A percentile compares a stretch with the other conserved stretches of the same genome.
These are phyloP conservation scores for Auriscalpium microsporum DNA, from an alignment of 768 basidiomycete species.

Conservation along the genomic window DNA sequence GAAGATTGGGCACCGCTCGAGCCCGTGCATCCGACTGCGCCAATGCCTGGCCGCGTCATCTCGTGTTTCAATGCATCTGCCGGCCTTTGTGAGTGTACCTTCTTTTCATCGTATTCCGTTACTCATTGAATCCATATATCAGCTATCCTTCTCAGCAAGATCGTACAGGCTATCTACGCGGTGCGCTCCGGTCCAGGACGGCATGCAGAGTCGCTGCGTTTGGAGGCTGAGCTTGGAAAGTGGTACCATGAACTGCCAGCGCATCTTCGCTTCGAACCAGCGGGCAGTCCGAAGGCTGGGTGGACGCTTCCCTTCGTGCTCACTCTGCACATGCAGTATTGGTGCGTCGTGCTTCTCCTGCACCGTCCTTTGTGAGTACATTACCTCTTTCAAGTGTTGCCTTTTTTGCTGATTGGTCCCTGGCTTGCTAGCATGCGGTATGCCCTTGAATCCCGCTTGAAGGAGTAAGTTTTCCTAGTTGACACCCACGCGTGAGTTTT, in stretches of 20 bases:
- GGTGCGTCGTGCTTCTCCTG: conserved; percentile 67
- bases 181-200: conserved; percentile 48
- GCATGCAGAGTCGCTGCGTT: conserved; percentile 44
- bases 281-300: conserved; percentile 26
- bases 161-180: conserved; percentile 66
- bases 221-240: conserved; percentile 59
- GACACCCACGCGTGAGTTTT: not conserved
- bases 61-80: conserved; percentile 79
- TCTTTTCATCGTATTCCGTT: not conserved
- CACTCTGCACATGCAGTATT: conserved; percentile 80
- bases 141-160: conserved; percentile 63
- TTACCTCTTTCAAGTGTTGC: not conserved
- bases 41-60: conserved; percentile 42
- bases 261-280: conserved; percentile 55
- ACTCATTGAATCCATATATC: not conserved
- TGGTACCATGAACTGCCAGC: conserved; percentile 69
- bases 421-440: conserved; percentile 23
- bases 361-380: conserved; percentile 70
- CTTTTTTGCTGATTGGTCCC: not conserved
- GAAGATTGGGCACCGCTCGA: conserved; percentile 44
- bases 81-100: conserved; percentile 46
- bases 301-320: conserved; percentile 56
- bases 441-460: conserved; percentile 9
- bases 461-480: conserved; percentile 15
- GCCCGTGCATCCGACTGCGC: conserved; percentile 19